Conservation (phyloP, 2,329 filamentous ascomycete species). For the Aspergillus sp. region DNA sequence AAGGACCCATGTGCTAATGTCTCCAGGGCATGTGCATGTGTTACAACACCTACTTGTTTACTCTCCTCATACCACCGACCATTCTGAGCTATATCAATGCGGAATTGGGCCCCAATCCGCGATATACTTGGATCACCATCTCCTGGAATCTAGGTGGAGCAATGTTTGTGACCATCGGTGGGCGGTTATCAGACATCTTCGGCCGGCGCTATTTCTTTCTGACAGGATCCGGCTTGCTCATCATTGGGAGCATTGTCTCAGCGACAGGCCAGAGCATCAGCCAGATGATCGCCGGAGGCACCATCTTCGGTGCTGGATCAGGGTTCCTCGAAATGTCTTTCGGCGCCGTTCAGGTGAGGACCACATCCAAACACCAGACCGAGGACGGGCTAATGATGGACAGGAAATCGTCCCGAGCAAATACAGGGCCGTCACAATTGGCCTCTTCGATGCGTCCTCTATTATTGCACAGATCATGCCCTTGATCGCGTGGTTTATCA, state of each 20-base stretch:
- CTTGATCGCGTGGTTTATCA: not conserved
- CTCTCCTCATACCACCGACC: slow-evolving; percentile 4
- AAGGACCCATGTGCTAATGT: too few species aligned
- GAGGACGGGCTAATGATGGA: not conserved
- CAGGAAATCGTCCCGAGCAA: not conserved
- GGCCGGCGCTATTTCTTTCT: slow-evolving; percentile 5
- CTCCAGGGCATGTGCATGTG: not conserved
- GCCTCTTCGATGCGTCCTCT: not conserved
- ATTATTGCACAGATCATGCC: not conserved
- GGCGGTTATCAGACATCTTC: slow-evolving; percentile 6
- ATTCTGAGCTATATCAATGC: slow-evolving; percentile 5
- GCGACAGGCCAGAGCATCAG: not conserved
- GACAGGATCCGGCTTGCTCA: not conserved
- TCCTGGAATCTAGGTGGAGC: slow-evolving; percentile 5
- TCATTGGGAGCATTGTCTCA: not conserved
- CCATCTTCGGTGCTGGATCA: not conserved
- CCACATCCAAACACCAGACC: not conserved
- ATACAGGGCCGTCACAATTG: not conserved
- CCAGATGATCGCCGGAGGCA: not conserved
- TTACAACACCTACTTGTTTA: slow-evolving; percentile 7
- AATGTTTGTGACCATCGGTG: slow-evolving; percentile 1
- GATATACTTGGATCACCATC: slow-evolving; percentile 6
- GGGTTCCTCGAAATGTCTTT: not conserved
- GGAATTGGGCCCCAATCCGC: not conserved
- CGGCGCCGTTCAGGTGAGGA: not conserved